A percentile compares a stretch with the other conserved stretches of the same genome.
phyloP scores from a whole-genome alignment of 768 basidiomycete species.

The Vishniacozyma victoriae region DNA sequence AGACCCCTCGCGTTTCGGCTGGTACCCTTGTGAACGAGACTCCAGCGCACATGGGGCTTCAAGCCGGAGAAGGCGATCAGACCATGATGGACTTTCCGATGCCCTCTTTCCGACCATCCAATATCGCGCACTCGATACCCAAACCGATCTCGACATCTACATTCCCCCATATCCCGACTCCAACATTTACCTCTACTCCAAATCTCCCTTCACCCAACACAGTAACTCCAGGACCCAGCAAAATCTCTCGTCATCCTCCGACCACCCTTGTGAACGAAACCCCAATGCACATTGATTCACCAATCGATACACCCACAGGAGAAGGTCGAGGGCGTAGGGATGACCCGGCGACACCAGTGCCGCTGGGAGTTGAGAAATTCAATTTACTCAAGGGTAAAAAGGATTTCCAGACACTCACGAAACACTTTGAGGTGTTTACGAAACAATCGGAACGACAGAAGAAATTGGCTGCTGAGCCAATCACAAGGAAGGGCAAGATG shows the following conservation, averaged over 20 bases:
- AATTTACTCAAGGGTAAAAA: constrained; percentile 14
- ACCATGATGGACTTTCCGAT: no score
- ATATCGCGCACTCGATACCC: no score
- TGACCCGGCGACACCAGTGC: constrained; percentile 24
- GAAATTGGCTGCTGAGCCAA: background rate
- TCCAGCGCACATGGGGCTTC: constrained; percentile 8
- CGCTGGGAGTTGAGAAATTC: constrained; percentile 16
- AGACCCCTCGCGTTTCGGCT: background rate
- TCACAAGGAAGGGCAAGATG: background rate
- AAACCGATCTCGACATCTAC: constrained; percentile 3
- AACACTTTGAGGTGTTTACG: constrained; percentile 23
- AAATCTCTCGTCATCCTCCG: background rate
- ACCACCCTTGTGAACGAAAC: constrained; percentile 4
- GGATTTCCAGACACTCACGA: constrained; percentile 20
- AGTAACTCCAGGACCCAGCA: no score
- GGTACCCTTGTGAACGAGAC: constrained; percentile 4
- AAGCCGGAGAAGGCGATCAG: no score
- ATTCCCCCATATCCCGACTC: constrained; percentile 3
- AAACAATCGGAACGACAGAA: constrained; percentile 8
- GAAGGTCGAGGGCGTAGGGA: constrained; percentile 20
- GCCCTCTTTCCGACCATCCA: no score
- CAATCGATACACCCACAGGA: constrained; percentile 24
- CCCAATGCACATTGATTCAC: constrained; percentile 14
- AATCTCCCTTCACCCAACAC: background rate
- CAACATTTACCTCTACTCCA: constrained; percentile 5